These are phyloP conservation scores for Trametes meyenii DNA, from an alignment of 768 basidiomycete species.

Conservation along the genomic window DNA sequence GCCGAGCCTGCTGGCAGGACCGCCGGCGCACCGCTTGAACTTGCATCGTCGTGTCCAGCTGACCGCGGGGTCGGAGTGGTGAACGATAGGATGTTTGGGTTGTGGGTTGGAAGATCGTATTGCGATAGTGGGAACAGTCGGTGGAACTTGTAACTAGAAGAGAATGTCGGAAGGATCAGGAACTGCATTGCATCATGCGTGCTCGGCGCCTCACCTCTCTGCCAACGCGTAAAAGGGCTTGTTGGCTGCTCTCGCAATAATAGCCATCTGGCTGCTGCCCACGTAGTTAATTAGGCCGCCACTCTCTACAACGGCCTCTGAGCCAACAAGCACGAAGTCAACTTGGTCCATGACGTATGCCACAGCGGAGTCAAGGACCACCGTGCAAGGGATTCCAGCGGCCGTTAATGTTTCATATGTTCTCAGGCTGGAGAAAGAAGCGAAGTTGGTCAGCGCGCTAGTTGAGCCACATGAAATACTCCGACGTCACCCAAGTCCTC, in stretches of 20 bases:
- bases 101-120: conserved; percentile 85
- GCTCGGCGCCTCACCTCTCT: conserved; percentile 61
- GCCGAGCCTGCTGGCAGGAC: conserved; percentile 9
- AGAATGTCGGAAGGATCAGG: conserved; percentile 8
- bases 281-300: conserved; percentile 92
- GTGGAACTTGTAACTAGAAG: conserved; percentile 91
- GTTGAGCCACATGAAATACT: conserved; percentile 14
- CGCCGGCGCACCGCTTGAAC: conserved; percentile 5
- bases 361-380: conserved; percentile 95
- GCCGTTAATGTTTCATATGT: conserved; percentile 87
- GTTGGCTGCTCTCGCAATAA: conserved; percentile 91
- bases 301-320: conserved; percentile 97
- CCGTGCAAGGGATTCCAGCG: conserved; percentile 92
- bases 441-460: conserved; percentile 10
- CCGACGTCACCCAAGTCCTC: conserved; percentile 74
- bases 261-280: conserved; percentile 95
- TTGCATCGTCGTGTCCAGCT: conserved; percentile 21
- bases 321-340: conserved; percentile 93
- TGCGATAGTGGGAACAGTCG: conserved; percentile 93
- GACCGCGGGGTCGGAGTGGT: conserved; percentile 38
- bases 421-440: conserved; percentile 64
- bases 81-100: conserved; percentile 74
- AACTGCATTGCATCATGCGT: conserved; percentile 19
- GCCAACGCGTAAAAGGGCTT: conserved; percentile 97
- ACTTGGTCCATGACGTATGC: conserved; percentile 97